Evolutionary conservation across 2,329 filamentous ascomycete species (phyloP), one percentile per base, ranked within the genome.

Genomic region (Mycogone perniciosa): DNA sequence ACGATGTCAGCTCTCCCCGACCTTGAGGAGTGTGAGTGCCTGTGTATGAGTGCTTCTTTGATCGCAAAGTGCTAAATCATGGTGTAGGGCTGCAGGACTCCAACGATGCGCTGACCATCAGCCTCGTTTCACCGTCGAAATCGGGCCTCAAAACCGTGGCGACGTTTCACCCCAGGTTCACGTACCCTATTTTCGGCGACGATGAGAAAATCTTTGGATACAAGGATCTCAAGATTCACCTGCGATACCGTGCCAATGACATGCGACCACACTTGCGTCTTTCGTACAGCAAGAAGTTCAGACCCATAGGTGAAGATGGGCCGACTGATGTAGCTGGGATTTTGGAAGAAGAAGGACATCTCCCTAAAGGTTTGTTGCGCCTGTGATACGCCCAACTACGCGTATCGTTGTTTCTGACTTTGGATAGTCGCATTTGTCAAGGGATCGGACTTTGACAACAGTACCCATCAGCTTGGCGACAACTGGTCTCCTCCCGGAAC

Each of bases 121-220:
- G 79, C 47, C 74, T 88, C 34, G 70, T 81, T 13, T 71, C 73
- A 38, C 74, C 79, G 8, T 68, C 73, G 5, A 67, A 72, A 13
- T 68, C 69, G 6, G 73, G 74, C 56, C 63, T 79, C 45, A 81
- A 79, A 60, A 79, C 77, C 31, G 71, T 85, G 59, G 77, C 80
- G 29, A 79, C 80, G 30, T 97, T 99, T 68, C 78, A 88, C 54
- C 95, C 93, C 0, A 80, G 81, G 63, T 95, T 91, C 67, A 96
- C 92, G 13, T 96, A 97, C 68, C 76, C 89, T 1, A 86, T 99
- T 56, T 96, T 97, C 60, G 89, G 89, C 62, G 86, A 97, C n/a
- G 85, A 93, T 7, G 90, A 99, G 68, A 80, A 79, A 31, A 92
- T 97, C 57, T 91, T 95, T 60, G 92, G 92, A 35, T 96, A 96